Percentiles rank a stretch among this genome's conserved stretches.
Evolutionary conservation across 1,139 yeast genomes (phyloP).

Genomic region (Kluyveromyces sp.): DNA sequence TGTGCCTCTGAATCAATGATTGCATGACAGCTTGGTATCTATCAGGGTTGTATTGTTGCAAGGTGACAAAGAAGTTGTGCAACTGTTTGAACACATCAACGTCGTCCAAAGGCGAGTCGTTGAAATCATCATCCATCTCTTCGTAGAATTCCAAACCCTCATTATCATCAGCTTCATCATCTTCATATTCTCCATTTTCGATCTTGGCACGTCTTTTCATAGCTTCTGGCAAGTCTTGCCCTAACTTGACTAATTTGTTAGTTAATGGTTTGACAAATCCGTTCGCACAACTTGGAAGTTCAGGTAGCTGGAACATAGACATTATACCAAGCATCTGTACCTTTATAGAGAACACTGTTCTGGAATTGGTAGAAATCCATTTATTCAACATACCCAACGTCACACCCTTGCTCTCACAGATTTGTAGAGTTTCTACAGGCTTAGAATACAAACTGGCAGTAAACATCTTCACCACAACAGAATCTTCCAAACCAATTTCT

Average conservation of each 20-base stretch:
- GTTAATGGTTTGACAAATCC: slow-evolving; percentile 34
- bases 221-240: slow-evolving; percentile 63
- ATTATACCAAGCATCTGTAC: slow-evolving; percentile 61
- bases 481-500: slow-evolving; percentile 27
- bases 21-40: slow-evolving; percentile 30
- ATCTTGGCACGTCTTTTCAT: slow-evolving; percentile 56
- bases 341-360: slow-evolving; percentile 73
- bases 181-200: slow-evolving; percentile 35
- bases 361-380: slow-evolving; percentile 60
- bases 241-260: slow-evolving; percentile 40
- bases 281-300: slow-evolving; percentile 30
- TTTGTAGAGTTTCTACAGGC: slow-evolving; percentile 46
- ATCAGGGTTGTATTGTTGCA: slow-evolving; percentile 25
- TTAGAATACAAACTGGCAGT: slow-evolving; percentile 62
- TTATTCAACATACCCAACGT: slow-evolving; percentile 46
- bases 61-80: slow-evolving; percentile 19
- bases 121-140: slow-evolving; percentile 51
- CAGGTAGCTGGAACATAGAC: slow-evolving; percentile 36
- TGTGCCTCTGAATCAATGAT: slow-evolving; percentile 26
- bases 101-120: slow-evolving; percentile 68
- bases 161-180: slow-evolving; percentile 32
- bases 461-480: slow-evolving; percentile 47
- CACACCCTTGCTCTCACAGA: slow-evolving; percentile 42
- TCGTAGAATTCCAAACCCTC: slow-evolving; percentile 40
- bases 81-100: slow-evolving; percentile 56